These are phyloP conservation scores for Podospora australis DNA, from an alignment of 495 filamentous ascomycete species.

Conservation along the genomic window DNA sequence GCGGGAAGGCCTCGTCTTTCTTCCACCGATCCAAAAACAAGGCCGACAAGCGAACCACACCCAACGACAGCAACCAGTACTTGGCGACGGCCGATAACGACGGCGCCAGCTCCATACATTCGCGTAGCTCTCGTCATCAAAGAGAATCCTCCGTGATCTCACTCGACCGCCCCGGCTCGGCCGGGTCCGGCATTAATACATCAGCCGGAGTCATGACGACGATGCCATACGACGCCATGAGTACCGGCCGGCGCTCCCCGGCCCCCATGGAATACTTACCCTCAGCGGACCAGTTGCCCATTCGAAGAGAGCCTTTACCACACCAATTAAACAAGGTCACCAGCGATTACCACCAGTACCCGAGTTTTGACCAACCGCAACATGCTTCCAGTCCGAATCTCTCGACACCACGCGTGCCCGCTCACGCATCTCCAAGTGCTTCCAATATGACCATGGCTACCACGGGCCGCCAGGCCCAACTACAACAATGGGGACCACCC, in stretches of 20 bases:
- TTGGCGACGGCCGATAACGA: constrained; percentile 46
- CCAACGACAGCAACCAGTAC: constrained; percentile 47
- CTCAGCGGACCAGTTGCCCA: constrained; percentile 56
- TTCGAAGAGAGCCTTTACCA: constrained; percentile 65
- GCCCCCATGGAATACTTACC: constrained; percentile 71
- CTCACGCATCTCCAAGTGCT: constrained; percentile 35
- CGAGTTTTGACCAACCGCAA: constrained; percentile 53
- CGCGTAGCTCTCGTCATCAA: constrained; percentile 72
- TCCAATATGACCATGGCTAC: constrained; percentile 61
- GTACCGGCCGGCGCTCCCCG: constrained; percentile 60
- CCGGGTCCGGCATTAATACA: constrained; percentile 53
- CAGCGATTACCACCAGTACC: constrained; percentile 87
- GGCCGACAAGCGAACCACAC: constrained; percentile 55
- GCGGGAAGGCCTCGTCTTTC: constrained; percentile 61
- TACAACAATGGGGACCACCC: constrained; percentile 68
- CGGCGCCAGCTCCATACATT: constrained; percentile 50
- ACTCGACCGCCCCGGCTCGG: constrained; percentile 53
- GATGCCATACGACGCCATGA: constrained; percentile 79
- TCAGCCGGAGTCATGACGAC: constrained; percentile 82
- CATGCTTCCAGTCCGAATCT: constrained; percentile 49
- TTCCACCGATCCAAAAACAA: constrained; percentile 81
- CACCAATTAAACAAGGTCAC: constrained; percentile 73
- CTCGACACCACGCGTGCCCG: constrained; percentile 63
- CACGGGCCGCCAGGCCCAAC: constrained; percentile 62
- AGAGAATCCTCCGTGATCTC: constrained; percentile 73